Evolutionary conservation across 495 filamentous ascomycete species (phyloP), one percentile per base, ranked within the genome.

Genomic region (Talaromyces trachyspermus): DNA sequence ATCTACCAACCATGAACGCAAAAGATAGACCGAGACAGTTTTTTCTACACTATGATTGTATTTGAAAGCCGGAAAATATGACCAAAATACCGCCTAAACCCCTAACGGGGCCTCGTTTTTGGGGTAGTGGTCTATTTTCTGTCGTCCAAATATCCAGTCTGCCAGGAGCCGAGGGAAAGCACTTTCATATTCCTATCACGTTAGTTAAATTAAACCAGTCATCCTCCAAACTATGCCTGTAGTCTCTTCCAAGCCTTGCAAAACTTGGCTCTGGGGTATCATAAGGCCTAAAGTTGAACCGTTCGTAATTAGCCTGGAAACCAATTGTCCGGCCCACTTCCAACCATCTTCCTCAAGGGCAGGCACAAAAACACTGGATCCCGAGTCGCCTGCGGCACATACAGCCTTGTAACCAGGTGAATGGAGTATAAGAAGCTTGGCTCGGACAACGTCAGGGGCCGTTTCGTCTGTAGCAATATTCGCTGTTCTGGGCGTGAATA

Each of bases 381-480:
- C 48, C 6, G 48, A 50, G 40, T 50, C 48, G 27, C 48, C 48
- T 35, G 48, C 25, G 15, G 26, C 30, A 24, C 46, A 38, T 20
- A 48, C 19, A n/a, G 30, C 4, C 10, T 23, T 39, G 5, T 22
- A 17, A 19, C 9, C 24, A 32, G 45, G 18, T 14, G 25, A 14
- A 37, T 44, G 41, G n/a, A 50, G 19, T 8, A 27, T 45, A 17
- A 43, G 40, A 24, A 44, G n/a, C 25, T 20, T 35, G 22, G 29
- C 27, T 20, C 26, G 15, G n/a, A 29, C 40, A 23, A 44, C 40
- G 10, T 36, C 41, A 22, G 20, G 23, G 10, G 48, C 29, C 17
- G 29, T 44, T 35, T 27, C 19, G 23, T 36, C 32, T 19, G 24
- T 29, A 45, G 24, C 24, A 45, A 29, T 27, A 17, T 44, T 14